A percentile compares a stretch with the other conserved stretches of the same genome.
These are phyloP conservation scores for Pulveroboletus sp. DNA, from an alignment of 768 basidiomycete species.

Conservation along the genomic window DNA sequence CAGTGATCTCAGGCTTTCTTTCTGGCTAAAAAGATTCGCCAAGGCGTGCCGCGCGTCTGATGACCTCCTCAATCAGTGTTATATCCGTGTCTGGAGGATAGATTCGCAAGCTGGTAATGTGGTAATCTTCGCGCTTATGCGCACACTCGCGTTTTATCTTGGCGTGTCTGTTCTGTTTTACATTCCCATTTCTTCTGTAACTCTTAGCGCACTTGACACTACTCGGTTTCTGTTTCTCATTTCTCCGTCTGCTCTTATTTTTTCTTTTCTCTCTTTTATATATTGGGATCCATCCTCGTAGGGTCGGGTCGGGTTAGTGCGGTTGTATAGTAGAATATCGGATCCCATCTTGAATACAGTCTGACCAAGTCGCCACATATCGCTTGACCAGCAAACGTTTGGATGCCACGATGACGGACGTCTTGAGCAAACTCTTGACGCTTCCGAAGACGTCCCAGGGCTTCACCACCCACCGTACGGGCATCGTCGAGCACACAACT, in stretches of 20 bases:
- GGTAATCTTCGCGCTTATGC: background rate
- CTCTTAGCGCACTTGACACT: background rate
- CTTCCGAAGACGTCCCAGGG: slow-evolving; percentile 50
- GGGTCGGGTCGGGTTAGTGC: background rate
- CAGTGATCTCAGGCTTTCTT: background rate
- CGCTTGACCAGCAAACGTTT: background rate
- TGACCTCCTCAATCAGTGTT: too few species aligned
- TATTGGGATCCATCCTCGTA: background rate
- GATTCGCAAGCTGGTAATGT: background rate
- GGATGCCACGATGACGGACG: slow-evolving; percentile 30
- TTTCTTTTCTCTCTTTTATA: background rate
- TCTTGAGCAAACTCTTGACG: slow-evolving; percentile 37
- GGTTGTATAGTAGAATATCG: too few species aligned
- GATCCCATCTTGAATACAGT: background rate
- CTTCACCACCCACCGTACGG: slow-evolving; percentile 40
- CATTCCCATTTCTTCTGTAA: background rate
- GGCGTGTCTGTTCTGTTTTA: background rate
- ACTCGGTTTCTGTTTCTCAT: too few species aligned
- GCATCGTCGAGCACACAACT: slow-evolving; percentile 29
- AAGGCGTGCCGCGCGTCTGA: background rate
- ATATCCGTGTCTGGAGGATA: background rate
- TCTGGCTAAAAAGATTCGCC: slow-evolving; percentile 4
- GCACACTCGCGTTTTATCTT: background rate
- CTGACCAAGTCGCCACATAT: background rate
- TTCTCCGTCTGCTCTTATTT: background rate